Conservation (phyloP, 495 filamentous ascomycete genomes). For the Xylaria bambusicola region DNA sequence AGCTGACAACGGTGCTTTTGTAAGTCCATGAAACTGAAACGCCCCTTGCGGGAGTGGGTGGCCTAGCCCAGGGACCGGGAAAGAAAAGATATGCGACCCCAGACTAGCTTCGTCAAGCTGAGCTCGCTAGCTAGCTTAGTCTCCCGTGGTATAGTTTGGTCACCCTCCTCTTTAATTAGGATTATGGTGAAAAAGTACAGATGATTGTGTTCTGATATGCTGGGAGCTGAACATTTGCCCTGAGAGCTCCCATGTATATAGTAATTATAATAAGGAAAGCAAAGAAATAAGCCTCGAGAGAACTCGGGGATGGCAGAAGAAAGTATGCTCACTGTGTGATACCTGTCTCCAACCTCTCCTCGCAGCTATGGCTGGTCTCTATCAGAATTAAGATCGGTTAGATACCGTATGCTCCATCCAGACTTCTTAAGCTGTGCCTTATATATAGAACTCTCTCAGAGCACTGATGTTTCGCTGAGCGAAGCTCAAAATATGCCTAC, state of each 20-base stretch:
- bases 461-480: constrained; percentile 10
- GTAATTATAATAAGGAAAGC: neutral
- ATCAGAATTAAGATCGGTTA: too few relatives aligned
- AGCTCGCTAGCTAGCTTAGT: constrained; percentile 18
- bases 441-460: neutral
- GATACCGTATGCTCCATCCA: too few relatives aligned
- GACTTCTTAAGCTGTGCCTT: neutral
- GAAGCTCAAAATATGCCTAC: constrained; percentile 8
- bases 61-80: constrained; percentile 20
- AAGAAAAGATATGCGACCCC: constrained; percentile 22
- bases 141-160: constrained; percentile 16
- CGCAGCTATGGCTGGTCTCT: too few relatives aligned
- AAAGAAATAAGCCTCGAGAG: neutral
- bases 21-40: constrained; percentile 17
- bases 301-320: neutral
- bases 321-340: neutral
- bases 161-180: constrained; percentile 18
- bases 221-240: constrained; percentile 10
- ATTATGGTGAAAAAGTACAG: constrained; percentile 17
- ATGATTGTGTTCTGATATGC: constrained; percentile 4
- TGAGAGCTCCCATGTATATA: constrained; percentile 2
- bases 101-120: constrained; percentile 23
- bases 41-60: constrained; percentile 19
- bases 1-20: constrained; percentile 8
- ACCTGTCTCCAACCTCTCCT: neutral